Base-by-base conservation (phyloP, 495 filamentous ascomycete species). In the Aspergillus steynii region DNA sequence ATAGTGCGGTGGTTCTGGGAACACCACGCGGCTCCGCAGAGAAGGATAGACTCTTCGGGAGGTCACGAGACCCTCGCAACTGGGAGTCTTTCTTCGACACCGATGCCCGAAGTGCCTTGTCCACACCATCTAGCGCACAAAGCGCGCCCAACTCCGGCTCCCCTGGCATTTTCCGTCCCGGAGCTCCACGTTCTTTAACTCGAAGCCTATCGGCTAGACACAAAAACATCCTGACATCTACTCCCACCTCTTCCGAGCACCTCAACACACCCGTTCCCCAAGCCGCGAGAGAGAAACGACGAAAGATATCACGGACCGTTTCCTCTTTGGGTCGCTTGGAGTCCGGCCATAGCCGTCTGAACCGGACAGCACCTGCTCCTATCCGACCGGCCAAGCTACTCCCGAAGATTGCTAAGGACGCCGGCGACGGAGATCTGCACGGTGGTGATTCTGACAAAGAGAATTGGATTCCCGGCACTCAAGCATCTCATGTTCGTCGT, bases 401-500 rank as follows among this genome's bases (percentile, higher is more conserved):
- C 58, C 69, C 50, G 70, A 72, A 52, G 32, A 34, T 50, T 42
- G 48, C 70, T 51, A 64, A 77, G 65, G 56, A 65, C 20, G 61
- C 55, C 26, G 64, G 70, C 49, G 74, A 72, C n/a, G 48, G 78
- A 0, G 78, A 82, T 45, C 51, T 73, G 70, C 62, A 87, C 75
- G 61, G 65, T 60, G 81, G 87, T 46, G 93, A 96, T 56, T 96
- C 91, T 2, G 93, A 97, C 67, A 97, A 97, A 71, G 93, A 97
- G 76, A 97, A 97, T 70, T 95, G 90, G 91, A 83, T 88, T 53
- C 85, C 86, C 1, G 83, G 78, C 26, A 85, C 80, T 6, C 73
- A 77, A 45, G 64, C 63, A 14, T 69, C 77, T 26, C 72, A 78
- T 37, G 54, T 74, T 47, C 78, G 74, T 61, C 75, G 76, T 26